Base-by-base conservation (phyloP, 1,284 basidiomycete species). In the Sanghuangporus weigelae region DNA sequence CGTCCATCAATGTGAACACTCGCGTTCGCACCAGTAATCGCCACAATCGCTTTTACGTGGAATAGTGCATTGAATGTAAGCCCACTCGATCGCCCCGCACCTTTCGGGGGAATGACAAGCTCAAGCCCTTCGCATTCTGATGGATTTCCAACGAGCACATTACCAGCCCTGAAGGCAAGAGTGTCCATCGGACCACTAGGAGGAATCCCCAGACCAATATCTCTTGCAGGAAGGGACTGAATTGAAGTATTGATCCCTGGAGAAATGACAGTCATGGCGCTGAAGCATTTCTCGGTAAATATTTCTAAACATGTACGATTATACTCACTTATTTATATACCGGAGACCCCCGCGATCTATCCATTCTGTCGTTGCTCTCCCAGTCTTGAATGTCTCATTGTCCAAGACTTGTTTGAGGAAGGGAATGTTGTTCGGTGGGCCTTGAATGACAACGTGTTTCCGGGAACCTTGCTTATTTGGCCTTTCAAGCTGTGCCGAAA, bases 101-200 rank as follows among this genome's bases (percentile, higher is more conserved):
- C 67, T 51, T 77, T 74, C 2, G 78, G 76, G 0, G 79, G 70
- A 10, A 78, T 67, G 42, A 82, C 70, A 16, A 87, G 76, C 70
- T 91, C 89, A 7, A 91, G 70, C 0, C 78, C 84, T 70, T 90
- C 89, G 0, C 73, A 82, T 7, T 73, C 78, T 2, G 72, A 68
- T 0, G 74, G 67, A 70, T 91, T 92, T 7, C 84, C 84, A 8
- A 82, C 84, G 12, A 92, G 75, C 40, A 83, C 66, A 68, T 90
- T 90, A 11, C 83, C 88, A 0, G 79, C 75, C 48, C 79, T 74
- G 70, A 88, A 84, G 0, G 87, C 83, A 7, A 85, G 72, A 10
- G 76, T 69, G 70, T 92, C 89, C 81, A 87, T 85, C 0, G 87
- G 84, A 0, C 89, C 89, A 63, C 84, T 83, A n/a, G 76, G 79